Evolutionary conservation across 2,329 filamentous ascomycete species (phyloP), one percentile per base, ranked within the genome.

Genomic region (Cladosporium velox): DNA sequence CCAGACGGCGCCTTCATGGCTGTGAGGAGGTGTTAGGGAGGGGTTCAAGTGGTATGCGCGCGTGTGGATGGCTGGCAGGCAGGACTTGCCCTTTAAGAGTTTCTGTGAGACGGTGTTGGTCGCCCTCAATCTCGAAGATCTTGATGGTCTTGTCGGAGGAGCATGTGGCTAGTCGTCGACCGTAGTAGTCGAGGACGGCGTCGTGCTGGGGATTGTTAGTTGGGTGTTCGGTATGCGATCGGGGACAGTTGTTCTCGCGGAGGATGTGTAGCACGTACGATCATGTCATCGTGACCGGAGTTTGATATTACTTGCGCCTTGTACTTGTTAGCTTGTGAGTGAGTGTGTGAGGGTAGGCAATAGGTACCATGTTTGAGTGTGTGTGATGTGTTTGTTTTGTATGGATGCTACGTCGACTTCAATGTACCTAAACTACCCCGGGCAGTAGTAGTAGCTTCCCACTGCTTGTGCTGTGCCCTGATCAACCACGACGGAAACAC

Each of bases 121-220:
- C 93, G 75, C 93, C 92, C 76, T 98, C 94, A 65, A 99, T 90
- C 81, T 99, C 95, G 77, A 97, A 99, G 77, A 99, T 98, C 84
- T 98, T 98, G 84, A 99, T 96, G 58, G 94, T 98, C 78, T 95
- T 93, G 82, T 99, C 95, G 71, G 94, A 97, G 41, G 93, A 97
- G 81, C 95, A 98, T 71, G 95, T 99, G 69, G 95, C 95, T 73
- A 99, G 88, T 77, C 94, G 91, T 72, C 95, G 90, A 76, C 95
- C 95, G 80, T 98, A 99, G 85, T 98, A 99, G 80, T 99, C 95
- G 77, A 99, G 90, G 71, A 96, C 94, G 71, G 95, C 95, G 87
- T 99, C 95, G 80, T 99, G 95, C 94, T 83, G 75, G 70, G 65
- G 77, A 74, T 77, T 72, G 70, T 51, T 44, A 74, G 70, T 30